Evolutionary conservation across 116 monocot species (phyloP).

Genomic region (Zostera marina): DNA sequence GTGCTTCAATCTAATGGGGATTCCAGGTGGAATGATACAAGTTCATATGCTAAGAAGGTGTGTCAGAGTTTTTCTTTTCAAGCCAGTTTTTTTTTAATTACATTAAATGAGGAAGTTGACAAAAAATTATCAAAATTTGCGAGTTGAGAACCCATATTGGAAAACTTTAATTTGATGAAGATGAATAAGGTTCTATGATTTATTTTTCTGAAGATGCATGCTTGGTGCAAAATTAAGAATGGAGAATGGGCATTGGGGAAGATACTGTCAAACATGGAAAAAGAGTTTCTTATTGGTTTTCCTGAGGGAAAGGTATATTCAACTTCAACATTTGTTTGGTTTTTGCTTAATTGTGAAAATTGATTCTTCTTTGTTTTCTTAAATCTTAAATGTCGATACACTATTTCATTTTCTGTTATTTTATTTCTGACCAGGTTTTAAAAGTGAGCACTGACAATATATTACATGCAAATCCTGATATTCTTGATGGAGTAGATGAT

Average conservation of each 20-base stretch:
- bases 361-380: not conserved
- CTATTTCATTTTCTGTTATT: not conserved
- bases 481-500: conserved; percentile 77
- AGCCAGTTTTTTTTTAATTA: no score
- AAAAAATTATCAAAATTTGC: no score
- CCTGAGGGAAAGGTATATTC: conserved; percentile 36
- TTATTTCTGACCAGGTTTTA: conserved; percentile 24
- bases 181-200: not conserved
- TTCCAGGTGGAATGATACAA: conserved; percentile 13
- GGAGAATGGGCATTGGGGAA: conserved; percentile 62
- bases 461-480: conserved; percentile 70
- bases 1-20: not conserved
- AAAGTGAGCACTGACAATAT: conserved; percentile 36
- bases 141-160: no score
- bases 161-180: no score
- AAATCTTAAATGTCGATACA: not conserved
- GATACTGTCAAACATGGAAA: conserved; percentile 35
- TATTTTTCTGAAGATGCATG: conserved; percentile 42
- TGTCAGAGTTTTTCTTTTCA: not conserved
- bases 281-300: conserved; percentile 28
- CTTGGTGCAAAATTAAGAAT: conserved; percentile 47
- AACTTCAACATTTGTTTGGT: no score
- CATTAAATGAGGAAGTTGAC: no score
- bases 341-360: no score
- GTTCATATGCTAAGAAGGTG: conserved; percentile 7